These are phyloP conservation scores for Xerocomus spinulosus DNA, from an alignment of 768 basidiomycete genomes.

Conservation along the genomic window DNA sequence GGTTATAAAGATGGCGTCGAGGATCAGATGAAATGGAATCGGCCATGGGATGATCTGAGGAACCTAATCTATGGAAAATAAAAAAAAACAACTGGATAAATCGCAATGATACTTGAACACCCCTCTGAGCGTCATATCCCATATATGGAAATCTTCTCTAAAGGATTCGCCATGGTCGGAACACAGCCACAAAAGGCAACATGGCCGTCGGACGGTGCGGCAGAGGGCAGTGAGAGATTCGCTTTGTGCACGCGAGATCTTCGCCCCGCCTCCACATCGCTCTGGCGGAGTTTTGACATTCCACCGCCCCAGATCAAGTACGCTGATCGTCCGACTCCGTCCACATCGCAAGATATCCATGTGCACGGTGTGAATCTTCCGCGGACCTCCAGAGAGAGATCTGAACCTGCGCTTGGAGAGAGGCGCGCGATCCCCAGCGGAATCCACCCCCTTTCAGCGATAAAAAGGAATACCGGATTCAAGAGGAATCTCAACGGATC, in stretches of 20 bases:
- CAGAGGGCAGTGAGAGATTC: too few relatives aligned
- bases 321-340: conserved; percentile 29
- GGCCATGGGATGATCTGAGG: conserved; percentile 20
- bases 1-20: conserved; percentile 27
- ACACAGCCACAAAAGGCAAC: too few relatives aligned
- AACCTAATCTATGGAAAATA: conserved; percentile 20
- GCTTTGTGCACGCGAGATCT: too few relatives aligned
- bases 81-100: too few relatives aligned
- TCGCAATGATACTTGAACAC: neutral
- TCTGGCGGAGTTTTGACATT: too few relatives aligned
- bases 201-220: too few relatives aligned
- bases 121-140: conserved; percentile 13
- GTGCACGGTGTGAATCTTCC: conserved; percentile 30
- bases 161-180: conserved; percentile 15
- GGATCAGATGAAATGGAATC: conserved; percentile 24
- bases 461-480: conserved; percentile 6
- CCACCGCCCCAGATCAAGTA: conserved; percentile 22
- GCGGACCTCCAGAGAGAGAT: conserved; percentile 29
- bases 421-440: conserved; percentile 2
- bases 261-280: too few relatives aligned
- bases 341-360: conserved; percentile 31
- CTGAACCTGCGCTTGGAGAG: neutral
- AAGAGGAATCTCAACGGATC: conserved; percentile 26
- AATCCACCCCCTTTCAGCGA: conserved; percentile 4
- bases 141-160: conserved; percentile 17